A percentile compares a stretch with the other conserved stretches of the same genome.
Evolutionary conservation across 805 yeast genomes (phyloP).

Genomic region (Saccharomycopsis amapae): DNA sequence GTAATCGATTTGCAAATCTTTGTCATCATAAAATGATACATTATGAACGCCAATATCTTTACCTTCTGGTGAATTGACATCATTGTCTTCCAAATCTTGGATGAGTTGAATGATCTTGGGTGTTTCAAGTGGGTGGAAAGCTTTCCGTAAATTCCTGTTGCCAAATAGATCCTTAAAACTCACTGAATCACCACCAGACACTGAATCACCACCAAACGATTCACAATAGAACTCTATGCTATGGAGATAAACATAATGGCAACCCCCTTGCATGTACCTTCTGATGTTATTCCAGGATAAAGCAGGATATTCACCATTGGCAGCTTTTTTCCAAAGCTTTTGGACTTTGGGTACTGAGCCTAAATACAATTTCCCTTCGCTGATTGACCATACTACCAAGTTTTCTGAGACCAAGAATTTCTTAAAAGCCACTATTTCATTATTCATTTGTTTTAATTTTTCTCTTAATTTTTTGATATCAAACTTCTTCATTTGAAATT

Average conservation of each 20-base stretch:
- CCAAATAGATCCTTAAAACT: constrained; percentile 7
- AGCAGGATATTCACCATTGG: constrained; percentile 13
- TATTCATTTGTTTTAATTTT: constrained; percentile 21
- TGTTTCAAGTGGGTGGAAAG: constrained; percentile 3
- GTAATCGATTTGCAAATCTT: too few relatives aligned
- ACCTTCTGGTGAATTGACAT: constrained; percentile 2
- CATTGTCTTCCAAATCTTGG: constrained; percentile 8
- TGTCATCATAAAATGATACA: constrained; percentile 4
- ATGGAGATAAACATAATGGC: constrained; percentile 20
- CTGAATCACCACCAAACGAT: too few relatives aligned
- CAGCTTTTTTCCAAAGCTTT: constrained; percentile 11
- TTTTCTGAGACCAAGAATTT: constrained; percentile 14
- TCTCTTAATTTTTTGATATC: constrained; percentile 21
- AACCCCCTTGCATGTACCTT: constrained; percentile 19
- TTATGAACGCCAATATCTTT: constrained; percentile 10
- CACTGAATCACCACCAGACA: too few relatives aligned
- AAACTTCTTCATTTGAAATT: constrained; percentile 19
- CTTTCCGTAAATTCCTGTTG: constrained; percentile 6
- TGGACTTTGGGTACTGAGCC: constrained; percentile 12
- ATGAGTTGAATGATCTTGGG: constrained; percentile 6
- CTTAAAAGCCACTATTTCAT: constrained; percentile 19
- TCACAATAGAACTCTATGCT: constrained; percentile 17
- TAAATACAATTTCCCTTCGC: constrained; percentile 18
- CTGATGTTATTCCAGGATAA: constrained; percentile 20
- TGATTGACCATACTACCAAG: constrained; percentile 14